Conservation (phyloP, 1,284 basidiomycete species). For the Tilletiaria anomala region DNA sequence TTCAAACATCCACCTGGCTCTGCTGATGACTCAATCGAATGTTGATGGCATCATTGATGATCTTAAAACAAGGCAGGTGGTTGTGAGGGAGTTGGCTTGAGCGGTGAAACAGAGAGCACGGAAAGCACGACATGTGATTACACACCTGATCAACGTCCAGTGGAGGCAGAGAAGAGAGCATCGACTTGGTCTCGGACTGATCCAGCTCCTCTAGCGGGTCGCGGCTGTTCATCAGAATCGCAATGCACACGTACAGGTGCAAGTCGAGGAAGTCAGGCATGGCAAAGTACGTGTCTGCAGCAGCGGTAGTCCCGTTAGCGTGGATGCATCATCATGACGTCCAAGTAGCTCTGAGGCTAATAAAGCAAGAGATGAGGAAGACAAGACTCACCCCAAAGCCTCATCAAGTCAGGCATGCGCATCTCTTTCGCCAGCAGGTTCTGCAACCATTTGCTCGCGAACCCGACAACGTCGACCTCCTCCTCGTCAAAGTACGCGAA, state of each 20-base stretch:
- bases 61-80: constrained; percentile 4
- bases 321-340: constrained; percentile 38
- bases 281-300: constrained; percentile 36
- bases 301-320: constrained; percentile 30
- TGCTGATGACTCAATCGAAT: constrained; percentile 30
- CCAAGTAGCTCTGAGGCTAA: constrained; percentile 38
- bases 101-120: background rate
- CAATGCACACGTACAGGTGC: constrained; percentile 39
- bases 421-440: constrained; percentile 34
- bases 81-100: background rate
- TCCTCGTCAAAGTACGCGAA: constrained; percentile 40
- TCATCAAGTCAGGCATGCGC: constrained; percentile 33
- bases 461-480: constrained; percentile 33
- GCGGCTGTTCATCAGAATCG: constrained; percentile 38
- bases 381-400: constrained; percentile 25
- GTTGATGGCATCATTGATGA: constrained; percentile 38
- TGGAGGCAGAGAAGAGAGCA: constrained; percentile 34
- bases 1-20: no score
- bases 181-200: constrained; percentile 34
- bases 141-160: constrained; percentile 33
- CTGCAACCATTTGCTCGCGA: constrained; percentile 36
- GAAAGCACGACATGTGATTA: background rate
- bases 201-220: constrained; percentile 39
- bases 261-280: constrained; percentile 33
- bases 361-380: constrained; percentile 24